Conservation (phyloP, 495 filamentous ascomycete species). For the Hypoxylon crocopeplum region DNA sequence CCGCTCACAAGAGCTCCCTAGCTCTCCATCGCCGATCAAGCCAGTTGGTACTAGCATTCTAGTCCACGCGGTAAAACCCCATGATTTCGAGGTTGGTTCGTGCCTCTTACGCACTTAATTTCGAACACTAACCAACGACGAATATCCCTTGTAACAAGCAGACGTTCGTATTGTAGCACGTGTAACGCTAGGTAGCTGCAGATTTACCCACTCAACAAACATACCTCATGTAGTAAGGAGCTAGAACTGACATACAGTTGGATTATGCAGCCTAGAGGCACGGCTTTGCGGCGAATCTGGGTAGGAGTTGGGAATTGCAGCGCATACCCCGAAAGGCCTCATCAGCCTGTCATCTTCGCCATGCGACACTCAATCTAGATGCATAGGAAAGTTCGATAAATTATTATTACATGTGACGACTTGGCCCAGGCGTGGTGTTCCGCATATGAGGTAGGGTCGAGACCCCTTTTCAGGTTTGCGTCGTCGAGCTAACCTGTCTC, state of each 20-base stretch:
- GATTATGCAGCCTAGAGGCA: conserved; percentile 5
- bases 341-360: too few relatives aligned
- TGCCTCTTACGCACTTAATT: conserved; percentile 1
- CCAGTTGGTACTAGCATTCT: background rate
- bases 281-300: conserved; percentile 12
- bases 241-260: too few relatives aligned
- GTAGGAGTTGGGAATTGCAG: conserved; percentile 1
- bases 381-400: too few relatives aligned
- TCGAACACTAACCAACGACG: conserved; percentile 13
- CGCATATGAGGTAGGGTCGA: background rate
- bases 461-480: background rate
- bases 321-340: background rate
- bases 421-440: too few relatives aligned
- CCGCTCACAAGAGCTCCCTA: background rate
- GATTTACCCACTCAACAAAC: background rate
- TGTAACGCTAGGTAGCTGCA: conserved; percentile 19
- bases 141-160: background rate
- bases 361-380: too few relatives aligned
- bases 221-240: too few relatives aligned
- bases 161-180: too few relatives aligned
- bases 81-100: conserved; percentile 4
- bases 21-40: conserved; percentile 7
- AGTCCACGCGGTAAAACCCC: conserved; percentile 10
- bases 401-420: background rate
- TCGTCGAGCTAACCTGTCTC: too few relatives aligned